Evolutionary conservation across 768 basidiomycete genomes (phyloP), one percentile per base, ranked within the genome.

Genomic region (Tricholoma sp.): DNA sequence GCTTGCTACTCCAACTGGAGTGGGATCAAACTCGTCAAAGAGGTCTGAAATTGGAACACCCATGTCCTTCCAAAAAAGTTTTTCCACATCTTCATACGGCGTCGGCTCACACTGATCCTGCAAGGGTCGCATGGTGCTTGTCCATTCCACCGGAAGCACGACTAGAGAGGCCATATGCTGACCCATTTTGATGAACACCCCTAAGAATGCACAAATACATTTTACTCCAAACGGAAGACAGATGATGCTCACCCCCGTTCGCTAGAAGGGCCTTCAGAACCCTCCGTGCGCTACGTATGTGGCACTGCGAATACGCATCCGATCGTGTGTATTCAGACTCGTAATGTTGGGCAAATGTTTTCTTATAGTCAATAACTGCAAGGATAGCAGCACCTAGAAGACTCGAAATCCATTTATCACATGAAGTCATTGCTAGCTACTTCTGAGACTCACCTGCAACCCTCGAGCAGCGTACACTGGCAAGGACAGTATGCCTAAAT

Each of bases 61-160:
- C 70, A 94, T 87, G 68, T 98, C 97, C 8, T 79, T 74, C 16
- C 85, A 63, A 69, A 98, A 88, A 64, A 98, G 80, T 1, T 71
- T 73, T 61, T 94, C 83, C 10, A 98, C 70, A 57, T 86, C 87
- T 63, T 87, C 81, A 59, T 91, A 86, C 0, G 87, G 81, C 1
- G 95, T 96, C 1, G 94, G 90, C 57, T 90, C 88, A 70, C 97
- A 99, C 66, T 88, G 89, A 73, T 98, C 97, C 69, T 98, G 95
- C 57, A 92, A 72, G 8, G 79, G 75, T 39, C 75, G 66, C 79
- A 81, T 79, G 0, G 77, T 73, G 22, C 69, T 72, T 10, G 79
- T 81, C 80, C 81, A 82, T 66, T 82, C 81, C 21, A 71, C 68
- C 5, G 80, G 81, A 56, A 83, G 75, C 14, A 82, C 74, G 35